Percentiles rank a stretch among this genome's conserved stretches.
phyloP scores from a whole-genome alignment of 371 early-diverging fungal genomes.

The Coemansia sp. region DNA sequence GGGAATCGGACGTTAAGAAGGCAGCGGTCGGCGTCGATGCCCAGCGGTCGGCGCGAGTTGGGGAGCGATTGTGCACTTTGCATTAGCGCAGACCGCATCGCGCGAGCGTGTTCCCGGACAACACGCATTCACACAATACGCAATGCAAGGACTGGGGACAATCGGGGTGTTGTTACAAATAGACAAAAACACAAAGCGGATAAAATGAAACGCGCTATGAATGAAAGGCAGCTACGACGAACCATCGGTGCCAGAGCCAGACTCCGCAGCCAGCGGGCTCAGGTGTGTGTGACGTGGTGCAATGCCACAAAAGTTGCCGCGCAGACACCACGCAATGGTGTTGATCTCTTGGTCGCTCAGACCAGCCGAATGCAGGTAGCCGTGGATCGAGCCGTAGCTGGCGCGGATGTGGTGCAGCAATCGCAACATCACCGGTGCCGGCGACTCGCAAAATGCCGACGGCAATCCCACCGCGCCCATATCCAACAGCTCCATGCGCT shows the following conservation, averaged over 20 bases:
- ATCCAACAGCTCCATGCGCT: conserved; percentile 55
- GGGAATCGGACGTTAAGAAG: no score
- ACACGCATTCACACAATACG: background rate
- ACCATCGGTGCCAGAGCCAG: conserved; percentile 10
- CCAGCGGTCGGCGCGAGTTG: no score
- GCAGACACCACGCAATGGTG: conserved; percentile 46
- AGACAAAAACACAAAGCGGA: background rate
- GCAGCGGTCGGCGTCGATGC: no score
- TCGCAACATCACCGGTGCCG: conserved; percentile 53
- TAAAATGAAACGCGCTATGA: background rate
- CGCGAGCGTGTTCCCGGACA: conserved; percentile 2
- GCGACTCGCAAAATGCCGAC: conserved; percentile 59
- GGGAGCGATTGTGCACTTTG: no score
- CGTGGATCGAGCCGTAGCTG: conserved; percentile 39
- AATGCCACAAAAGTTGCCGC: conserved; percentile 44
- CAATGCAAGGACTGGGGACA: background rate
- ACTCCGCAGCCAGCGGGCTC: conserved; percentile 22
- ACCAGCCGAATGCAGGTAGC: conserved; percentile 46
- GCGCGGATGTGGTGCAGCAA: conserved; percentile 25
- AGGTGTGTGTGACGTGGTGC: conserved; percentile 9
- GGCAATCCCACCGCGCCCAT: conserved; percentile 58
- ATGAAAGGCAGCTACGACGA: background rate
- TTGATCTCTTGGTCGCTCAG: conserved; percentile 35
- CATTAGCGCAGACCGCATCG: background rate
- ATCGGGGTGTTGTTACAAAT: conserved; percentile 1